Conservation (phyloP, 208 protist genomes). For the Blechomonas ayalai region DNA sequence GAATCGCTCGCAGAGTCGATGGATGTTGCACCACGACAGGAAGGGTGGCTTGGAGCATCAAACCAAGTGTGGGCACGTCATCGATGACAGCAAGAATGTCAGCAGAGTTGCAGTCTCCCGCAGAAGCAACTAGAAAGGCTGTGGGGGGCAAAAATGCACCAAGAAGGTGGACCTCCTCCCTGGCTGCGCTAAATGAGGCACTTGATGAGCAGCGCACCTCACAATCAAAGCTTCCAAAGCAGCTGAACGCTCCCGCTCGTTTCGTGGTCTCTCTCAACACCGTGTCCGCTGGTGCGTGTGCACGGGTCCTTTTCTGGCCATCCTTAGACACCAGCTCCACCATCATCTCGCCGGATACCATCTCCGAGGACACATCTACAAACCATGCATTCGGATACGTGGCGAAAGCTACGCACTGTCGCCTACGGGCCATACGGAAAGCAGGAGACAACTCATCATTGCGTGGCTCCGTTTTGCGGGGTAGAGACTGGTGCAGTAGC, state of each 20-base stretch:
- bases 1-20: too few relatives aligned
- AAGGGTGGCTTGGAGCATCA: too few relatives aligned
- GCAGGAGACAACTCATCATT: not conserved
- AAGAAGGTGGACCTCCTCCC: not conserved
- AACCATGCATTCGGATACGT: not conserved
- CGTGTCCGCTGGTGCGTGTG: too few relatives aligned
- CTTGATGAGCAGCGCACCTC: not conserved
- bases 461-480: not conserved
- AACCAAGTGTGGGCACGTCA: too few relatives aligned
- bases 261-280: too few relatives aligned
- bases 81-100: not conserved
- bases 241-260: not conserved
- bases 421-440: not conserved
- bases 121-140: not conserved
- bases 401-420: not conserved
- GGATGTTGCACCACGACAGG: too few relatives aligned
- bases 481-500: not conserved
- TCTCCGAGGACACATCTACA: not conserved
- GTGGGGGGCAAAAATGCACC: not conserved
- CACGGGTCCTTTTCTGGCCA: too few relatives aligned
- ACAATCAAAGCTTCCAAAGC: not conserved
- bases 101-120: not conserved
- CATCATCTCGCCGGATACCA: not conserved
- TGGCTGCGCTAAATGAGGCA: not conserved
- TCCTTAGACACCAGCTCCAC: too few relatives aligned